Evolutionary conservation across 345 rosid species (phyloP), one percentile per base, ranked within the genome.

Genomic region (Raphanus sativus): DNA sequence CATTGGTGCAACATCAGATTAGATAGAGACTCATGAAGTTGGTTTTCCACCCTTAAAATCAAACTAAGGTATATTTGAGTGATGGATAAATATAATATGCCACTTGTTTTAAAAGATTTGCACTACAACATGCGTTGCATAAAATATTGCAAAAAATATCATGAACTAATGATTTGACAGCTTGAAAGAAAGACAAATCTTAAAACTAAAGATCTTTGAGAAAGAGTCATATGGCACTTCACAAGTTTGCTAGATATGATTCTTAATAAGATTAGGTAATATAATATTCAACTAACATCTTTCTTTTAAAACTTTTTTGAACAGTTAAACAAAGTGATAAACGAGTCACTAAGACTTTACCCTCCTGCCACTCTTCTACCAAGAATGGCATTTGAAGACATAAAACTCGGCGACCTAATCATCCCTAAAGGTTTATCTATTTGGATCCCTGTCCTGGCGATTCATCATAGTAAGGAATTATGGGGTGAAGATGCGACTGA

Each of bases 391-490:
- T 92, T 95, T 48, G 93, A 91, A 78, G 92, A 95, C 75, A 83
- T 95, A 24, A 87, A 85, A 75, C 83, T 95, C 0, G 97, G 98
- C 0, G 96, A 95, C 73, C 81, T 95, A 30, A 73, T 75, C 32
- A 87, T 95, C 64, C 98, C 99, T 0, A 92, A 91, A 82, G 99
- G 99, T 1, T 86, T 95, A 38, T 87, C 98, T 10, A 84, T 95
- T 13, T 95, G 99, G 99, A 90, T 95, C 54, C 99, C 99, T 8
- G 93, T 91, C 9, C 85, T 95, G 1, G 98, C 98, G 1, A 92
- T 95, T 28, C 94, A 95, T 70, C 99, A 95, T 71, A 89, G 89
- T 58, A 79, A 91, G 64, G 91, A 91, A 17, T 34, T 95, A 54
- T 95, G 99, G 99, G 99, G 99, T 1, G 78, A 89, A 81, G 96